Conservation (phyloP, 305 asterid species). For the Monarda citriodora region DNA sequence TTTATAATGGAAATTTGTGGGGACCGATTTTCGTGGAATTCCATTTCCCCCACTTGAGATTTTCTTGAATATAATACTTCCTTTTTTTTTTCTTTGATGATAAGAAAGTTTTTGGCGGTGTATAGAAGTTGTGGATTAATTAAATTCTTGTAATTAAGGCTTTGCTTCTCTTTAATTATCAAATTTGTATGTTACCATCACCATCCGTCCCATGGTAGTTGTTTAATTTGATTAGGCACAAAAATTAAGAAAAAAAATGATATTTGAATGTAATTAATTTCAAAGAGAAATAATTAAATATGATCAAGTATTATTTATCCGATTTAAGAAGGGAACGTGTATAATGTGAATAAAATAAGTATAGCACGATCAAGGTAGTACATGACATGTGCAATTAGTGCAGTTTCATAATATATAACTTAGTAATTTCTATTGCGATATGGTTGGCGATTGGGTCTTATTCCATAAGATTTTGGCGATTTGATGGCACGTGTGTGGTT, state of each 20-base stretch:
- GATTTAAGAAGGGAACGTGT: too few species aligned
- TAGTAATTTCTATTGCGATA: not conserved
- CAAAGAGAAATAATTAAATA: too few species aligned
- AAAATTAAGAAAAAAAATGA: too few species aligned
- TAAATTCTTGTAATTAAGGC: not conserved
- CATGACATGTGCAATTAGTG: slow-evolving; percentile 11
- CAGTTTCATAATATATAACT: not conserved
- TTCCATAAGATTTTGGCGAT: slow-evolving; percentile 8
- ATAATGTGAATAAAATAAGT: too few species aligned
- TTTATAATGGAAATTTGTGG: slow-evolving; percentile 20
- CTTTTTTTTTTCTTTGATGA: not conserved
- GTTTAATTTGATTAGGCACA: too few species aligned
- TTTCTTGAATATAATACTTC: slow-evolving; percentile 3
- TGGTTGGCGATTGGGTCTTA: slow-evolving; percentile 13
- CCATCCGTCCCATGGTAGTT: too few species aligned
- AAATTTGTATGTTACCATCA: not conserved
- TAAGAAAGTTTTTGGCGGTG: slow-evolving; percentile 12
- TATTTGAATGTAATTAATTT: too few species aligned
- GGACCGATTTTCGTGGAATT: slow-evolving; percentile 10
- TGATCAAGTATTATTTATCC: too few species aligned
- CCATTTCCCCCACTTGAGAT: slow-evolving; percentile 11
- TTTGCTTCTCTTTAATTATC: not conserved
- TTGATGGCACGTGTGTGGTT: slow-evolving; percentile 10
- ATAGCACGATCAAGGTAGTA: too few species aligned
- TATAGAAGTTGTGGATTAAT: not conserved